phyloP scores from a whole-genome alignment of 2,329 filamentous ascomycete species.

The Gaeumannomyces tritici region DNA sequence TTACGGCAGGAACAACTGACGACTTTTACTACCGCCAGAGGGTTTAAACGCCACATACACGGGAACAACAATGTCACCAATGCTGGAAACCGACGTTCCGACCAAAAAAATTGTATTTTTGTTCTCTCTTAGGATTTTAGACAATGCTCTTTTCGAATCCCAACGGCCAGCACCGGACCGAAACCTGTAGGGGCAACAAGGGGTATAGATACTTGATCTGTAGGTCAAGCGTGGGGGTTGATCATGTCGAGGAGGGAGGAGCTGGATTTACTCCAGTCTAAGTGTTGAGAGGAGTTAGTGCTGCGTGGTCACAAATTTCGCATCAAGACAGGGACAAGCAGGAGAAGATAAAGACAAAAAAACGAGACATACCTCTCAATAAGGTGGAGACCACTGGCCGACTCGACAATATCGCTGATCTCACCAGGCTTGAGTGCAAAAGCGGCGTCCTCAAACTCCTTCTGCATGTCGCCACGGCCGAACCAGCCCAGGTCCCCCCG shows the following conservation, averaged over 20 bases:
- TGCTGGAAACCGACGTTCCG: too few species aligned
- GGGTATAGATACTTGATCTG: background rate
- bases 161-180: too few species aligned
- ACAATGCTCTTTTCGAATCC: background rate
- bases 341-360: too few species aligned
- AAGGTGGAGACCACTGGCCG: constrained; percentile 86
- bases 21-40: too few species aligned
- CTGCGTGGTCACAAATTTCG: background rate
- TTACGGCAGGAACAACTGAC: too few species aligned
- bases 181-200: background rate
- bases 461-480: constrained; percentile 92
- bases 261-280: background rate
- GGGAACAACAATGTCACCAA: too few species aligned
- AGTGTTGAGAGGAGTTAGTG: background rate
- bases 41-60: too few species aligned
- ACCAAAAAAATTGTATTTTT: background rate
- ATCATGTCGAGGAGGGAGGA: background rate
- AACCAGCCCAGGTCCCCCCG: constrained; percentile 93
- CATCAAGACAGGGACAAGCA: too few species aligned
- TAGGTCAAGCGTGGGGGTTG: background rate
- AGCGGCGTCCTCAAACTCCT: constrained; percentile 93
- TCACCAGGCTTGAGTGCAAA: constrained; percentile 83
- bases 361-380: constrained; percentile 66
- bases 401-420: constrained; percentile 81
- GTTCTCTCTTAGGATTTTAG: background rate